Evolutionary conservation across 345 rosid species (phyloP).

Genomic region (Conringia planisiliqua): DNA sequence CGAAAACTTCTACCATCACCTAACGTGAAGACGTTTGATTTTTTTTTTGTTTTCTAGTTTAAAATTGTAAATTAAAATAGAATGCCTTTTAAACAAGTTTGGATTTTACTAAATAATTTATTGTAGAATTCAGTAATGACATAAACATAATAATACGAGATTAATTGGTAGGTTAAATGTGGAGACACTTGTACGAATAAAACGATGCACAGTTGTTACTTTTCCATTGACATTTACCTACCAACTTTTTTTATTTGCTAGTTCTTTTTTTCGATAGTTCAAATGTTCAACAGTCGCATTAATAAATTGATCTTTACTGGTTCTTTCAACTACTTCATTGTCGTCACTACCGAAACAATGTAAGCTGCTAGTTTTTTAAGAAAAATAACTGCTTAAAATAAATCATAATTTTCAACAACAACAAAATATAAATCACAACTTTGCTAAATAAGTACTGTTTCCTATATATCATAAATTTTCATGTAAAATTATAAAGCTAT

Average conservation of each 20-base stretch:
- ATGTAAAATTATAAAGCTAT: not conserved
- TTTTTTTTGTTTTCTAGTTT: too few relatives aligned
- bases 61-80: too few relatives aligned
- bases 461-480: not conserved
- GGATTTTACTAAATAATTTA: too few relatives aligned
- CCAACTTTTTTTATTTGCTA: not conserved
- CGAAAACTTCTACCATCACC: too few relatives aligned
- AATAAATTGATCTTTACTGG: not conserved
- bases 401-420: too few relatives aligned
- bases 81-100: too few relatives aligned
- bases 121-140: too few relatives aligned
- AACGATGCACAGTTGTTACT: not conserved
- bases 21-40: too few relatives aligned
- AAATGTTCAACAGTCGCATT: not conserved
- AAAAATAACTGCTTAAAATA: not conserved
- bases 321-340: not conserved
- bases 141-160: not conserved
- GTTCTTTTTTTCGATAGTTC: too few relatives aligned
- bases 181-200: constrained; percentile 20
- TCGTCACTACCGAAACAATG: not conserved
- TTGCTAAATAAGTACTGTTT: not conserved
- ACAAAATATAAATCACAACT: too few relatives aligned
- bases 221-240: constrained; percentile 15
- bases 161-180: not conserved
- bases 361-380: not conserved